phyloP scores from a whole-genome alignment of 108 stramenopile species.

The Cyclotella sp. region DNA sequence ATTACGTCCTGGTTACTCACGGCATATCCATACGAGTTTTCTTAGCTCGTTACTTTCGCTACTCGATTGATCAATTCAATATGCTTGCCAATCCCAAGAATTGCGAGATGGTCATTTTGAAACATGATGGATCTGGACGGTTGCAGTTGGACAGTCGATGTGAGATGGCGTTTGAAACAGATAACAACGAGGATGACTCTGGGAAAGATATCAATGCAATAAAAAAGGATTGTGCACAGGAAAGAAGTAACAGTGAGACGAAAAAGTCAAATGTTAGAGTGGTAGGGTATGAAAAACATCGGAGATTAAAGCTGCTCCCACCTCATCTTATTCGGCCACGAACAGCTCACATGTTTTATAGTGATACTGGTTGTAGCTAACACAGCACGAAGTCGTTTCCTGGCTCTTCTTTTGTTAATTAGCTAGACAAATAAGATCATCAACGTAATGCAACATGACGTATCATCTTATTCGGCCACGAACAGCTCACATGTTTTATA shows the following conservation, averaged over 20 bases:
- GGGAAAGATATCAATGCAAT: background rate
- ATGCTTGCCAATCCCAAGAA: slow-evolving; percentile 89
- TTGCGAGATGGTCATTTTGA: slow-evolving; percentile 89
- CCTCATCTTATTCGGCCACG: slow-evolving; percentile 55
- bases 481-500: slow-evolving; percentile 64
- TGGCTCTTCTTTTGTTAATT: background rate
- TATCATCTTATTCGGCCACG: slow-evolving; percentile 54
- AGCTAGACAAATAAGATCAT: too few relatives aligned
- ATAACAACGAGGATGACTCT: slow-evolving; percentile 11
- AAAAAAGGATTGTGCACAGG: background rate
- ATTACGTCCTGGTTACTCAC: slow-evolving; percentile 91
- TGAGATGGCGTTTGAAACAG: slow-evolving; percentile 53
- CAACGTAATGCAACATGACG: too few relatives aligned
- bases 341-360: slow-evolving; percentile 64
- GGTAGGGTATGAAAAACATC: slow-evolving; percentile 67
- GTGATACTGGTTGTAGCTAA: slow-evolving; percentile 26
- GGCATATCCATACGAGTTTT: slow-evolving; percentile 89
- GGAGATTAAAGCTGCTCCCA: slow-evolving; percentile 68
- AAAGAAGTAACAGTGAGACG: background rate
- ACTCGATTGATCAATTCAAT: slow-evolving; percentile 91
- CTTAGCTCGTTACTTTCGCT: slow-evolving; percentile 93
- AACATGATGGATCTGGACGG: slow-evolving; percentile 77
- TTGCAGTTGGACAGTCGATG: slow-evolving; percentile 75
- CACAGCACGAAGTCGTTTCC: too few relatives aligned
- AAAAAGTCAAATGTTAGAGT: slow-evolving; percentile 15